Evolutionary conservation across 2,329 filamentous ascomycete genomes (phyloP).

Genomic region (Rugonectria rugulosa): DNA sequence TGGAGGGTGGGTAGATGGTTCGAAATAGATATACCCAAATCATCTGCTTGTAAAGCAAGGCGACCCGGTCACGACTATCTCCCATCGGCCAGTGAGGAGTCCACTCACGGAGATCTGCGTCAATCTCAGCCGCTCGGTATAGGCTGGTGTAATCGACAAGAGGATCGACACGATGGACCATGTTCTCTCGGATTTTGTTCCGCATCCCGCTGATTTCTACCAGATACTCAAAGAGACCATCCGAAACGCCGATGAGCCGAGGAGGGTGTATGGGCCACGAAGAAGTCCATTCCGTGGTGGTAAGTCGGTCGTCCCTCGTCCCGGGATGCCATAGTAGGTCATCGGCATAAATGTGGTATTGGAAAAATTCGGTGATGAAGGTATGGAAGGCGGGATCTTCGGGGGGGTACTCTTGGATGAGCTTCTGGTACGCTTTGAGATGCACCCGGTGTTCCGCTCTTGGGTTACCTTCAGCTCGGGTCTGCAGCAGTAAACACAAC

Average conservation of each 20-base stretch:
- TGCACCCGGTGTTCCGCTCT: slow-evolving; percentile 80
- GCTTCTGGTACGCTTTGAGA: slow-evolving; percentile 75
- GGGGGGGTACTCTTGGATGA: slow-evolving; percentile 70
- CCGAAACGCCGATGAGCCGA: slow-evolving; percentile 79
- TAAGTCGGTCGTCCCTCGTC: slow-evolving; percentile 46
- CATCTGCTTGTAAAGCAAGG: slow-evolving; percentile 69
- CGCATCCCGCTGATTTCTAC: slow-evolving; percentile 81
- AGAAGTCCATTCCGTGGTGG: slow-evolving; percentile 54
- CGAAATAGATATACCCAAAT: slow-evolving; percentile 71
- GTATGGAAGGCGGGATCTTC: slow-evolving; percentile 69
- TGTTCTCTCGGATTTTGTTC: slow-evolving; percentile 74
- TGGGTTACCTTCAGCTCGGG: slow-evolving; percentile 62
- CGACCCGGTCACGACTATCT: slow-evolving; percentile 64
- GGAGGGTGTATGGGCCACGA: slow-evolving; percentile 53
- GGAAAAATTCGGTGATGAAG: slow-evolving; percentile 80
- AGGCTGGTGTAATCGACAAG: slow-evolving; percentile 77
- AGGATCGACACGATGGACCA: slow-evolving; percentile 67
- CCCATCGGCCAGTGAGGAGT: slow-evolving; percentile 66
- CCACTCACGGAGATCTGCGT: slow-evolving; percentile 78
- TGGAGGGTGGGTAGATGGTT: slow-evolving; percentile 64
- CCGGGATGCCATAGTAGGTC: slow-evolving; percentile 63
- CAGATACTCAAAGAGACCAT: slow-evolving; percentile 81
- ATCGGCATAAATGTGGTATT: slow-evolving; percentile 79
- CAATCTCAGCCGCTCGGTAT: slow-evolving; percentile 77
- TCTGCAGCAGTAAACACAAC: slow-evolving; percentile 66